Evolutionary conservation across 257 asterid genomes (phyloP).

Genomic region (Solanum peruvianum): DNA sequence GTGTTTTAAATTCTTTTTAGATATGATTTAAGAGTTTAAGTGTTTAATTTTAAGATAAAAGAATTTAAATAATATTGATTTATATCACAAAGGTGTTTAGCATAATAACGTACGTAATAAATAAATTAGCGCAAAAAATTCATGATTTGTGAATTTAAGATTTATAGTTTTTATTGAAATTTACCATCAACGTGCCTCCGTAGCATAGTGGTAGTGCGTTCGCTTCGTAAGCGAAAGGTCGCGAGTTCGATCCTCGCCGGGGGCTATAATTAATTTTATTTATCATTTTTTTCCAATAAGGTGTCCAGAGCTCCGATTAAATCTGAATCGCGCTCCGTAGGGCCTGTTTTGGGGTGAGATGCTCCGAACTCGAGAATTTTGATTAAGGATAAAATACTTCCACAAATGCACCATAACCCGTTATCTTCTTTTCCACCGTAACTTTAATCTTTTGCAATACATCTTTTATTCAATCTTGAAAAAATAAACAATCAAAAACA

Average conservation of each 20-base stretch:
- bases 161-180: rapidly evolving
- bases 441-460: background rate
- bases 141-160: rapidly evolving
- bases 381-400: no score
- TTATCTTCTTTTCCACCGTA: no score
- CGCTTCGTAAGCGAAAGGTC: slow-evolving; percentile 99
- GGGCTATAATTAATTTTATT: slow-evolving; percentile 17
- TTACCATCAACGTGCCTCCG: slow-evolving; percentile 15
- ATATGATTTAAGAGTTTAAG: background rate
- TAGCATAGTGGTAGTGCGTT: slow-evolving; percentile 99
- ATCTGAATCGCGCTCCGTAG: no score
- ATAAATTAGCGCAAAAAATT: no score
- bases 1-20: background rate
- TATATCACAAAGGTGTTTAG: background rate
- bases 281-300: no score
- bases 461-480: background rate
- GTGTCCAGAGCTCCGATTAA: no score
- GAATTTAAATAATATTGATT: no score
- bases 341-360: no score
- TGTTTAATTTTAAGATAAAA: background rate
- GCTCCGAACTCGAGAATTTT: no score
- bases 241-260: slow-evolving; percentile 99
- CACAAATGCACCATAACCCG: no score
- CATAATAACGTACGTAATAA: no score
- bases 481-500: background rate